Percentiles rank a stretch among this genome's conserved stretches.
These are phyloP conservation scores for rapeseed (Brassica napus) DNA, from an alignment of 345 rosid species.

Conservation along the genomic window DNA sequence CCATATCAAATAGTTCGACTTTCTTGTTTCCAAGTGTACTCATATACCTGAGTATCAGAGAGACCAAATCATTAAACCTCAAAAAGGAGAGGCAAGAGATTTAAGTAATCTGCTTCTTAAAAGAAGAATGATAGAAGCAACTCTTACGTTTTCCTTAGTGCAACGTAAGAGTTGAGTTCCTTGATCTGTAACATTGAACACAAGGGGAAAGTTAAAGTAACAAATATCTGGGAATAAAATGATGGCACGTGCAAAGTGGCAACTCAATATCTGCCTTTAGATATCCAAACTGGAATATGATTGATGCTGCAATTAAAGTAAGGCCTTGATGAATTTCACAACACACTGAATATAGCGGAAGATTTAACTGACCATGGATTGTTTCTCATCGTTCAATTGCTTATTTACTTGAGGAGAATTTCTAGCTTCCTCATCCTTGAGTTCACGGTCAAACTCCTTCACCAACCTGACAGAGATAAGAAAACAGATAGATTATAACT, in stretches of 20 bases:
- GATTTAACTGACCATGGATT: slow-evolving; percentile 72
- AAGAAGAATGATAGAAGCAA: neutral
- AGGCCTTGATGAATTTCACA: neutral
- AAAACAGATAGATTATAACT: neutral
- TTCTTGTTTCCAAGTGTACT: slow-evolving; percentile 85
- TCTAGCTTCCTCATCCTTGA: slow-evolving; percentile 53
- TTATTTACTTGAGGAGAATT: slow-evolving; percentile 80
- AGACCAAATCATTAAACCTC: slow-evolving; percentile 13
- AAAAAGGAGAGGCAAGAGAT: neutral
- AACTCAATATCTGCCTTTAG: neutral
- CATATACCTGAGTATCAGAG: slow-evolving; percentile 59
- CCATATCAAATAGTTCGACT: slow-evolving; percentile 88
- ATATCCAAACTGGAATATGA: neutral
- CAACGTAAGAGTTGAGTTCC: slow-evolving; percentile 92
- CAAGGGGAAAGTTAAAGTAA: neutral
- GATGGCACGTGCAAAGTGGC: neutral
- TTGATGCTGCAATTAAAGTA: neutral
- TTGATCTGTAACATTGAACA: slow-evolving; percentile 63
- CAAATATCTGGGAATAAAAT: neutral
- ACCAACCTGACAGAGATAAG: slow-evolving; percentile 84
- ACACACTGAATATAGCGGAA: neutral
- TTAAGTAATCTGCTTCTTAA: neutral
- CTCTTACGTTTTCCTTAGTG: slow-evolving; percentile 95
- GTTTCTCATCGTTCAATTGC: slow-evolving; percentile 95
- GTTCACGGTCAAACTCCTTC: slow-evolving; percentile 65